Percentiles rank a stretch among this genome's conserved stretches.
Conservation (phyloP, 495 filamentous ascomycete genomes). For the Margaritispora aquatica region DNA sequence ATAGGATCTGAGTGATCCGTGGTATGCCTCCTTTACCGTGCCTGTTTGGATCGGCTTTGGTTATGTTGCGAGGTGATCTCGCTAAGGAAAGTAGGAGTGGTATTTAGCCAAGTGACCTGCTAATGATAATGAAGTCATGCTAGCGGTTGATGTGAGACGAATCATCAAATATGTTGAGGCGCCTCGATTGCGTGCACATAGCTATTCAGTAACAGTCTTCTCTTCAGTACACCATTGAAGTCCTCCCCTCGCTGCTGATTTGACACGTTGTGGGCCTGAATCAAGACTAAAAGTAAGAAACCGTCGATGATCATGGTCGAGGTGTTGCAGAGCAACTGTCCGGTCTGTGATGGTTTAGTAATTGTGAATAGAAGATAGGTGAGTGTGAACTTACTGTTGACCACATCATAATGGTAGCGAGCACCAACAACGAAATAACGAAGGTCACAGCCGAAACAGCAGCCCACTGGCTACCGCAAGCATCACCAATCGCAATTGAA, state of each 20-base stretch:
- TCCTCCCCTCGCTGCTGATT: constrained; percentile 22
- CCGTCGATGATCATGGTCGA: constrained; percentile 36
- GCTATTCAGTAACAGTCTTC: constrained; percentile 21
- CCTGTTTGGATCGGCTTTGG: not conserved
- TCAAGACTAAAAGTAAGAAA: constrained; percentile 35
- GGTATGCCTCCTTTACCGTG: not conserved
- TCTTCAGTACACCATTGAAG: constrained; percentile 23
- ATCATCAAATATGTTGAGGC: not conserved
- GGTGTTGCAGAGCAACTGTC: constrained; percentile 36
- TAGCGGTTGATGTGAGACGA: not conserved
- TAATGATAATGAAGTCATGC: not conserved
- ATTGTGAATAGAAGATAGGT: not conserved
- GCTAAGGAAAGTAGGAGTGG: not conserved
- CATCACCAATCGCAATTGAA: constrained; percentile 20
- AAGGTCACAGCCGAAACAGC: constrained; percentile 23
- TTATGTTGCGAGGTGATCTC: too few relatives aligned
- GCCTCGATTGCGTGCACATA: constrained; percentile 8
- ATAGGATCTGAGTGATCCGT: not conserved
- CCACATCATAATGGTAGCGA: constrained; percentile 33
- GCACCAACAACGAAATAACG: constrained; percentile 26
- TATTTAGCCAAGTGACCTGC: not conserved
- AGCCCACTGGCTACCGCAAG: constrained; percentile 25
- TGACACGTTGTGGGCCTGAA: constrained; percentile 31
- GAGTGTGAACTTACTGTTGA: constrained; percentile 9
- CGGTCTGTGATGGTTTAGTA: constrained; percentile 18